These are phyloP conservation scores for Melaleuca alternifolia DNA, from an alignment of 345 rosid species.

Conservation along the genomic window DNA sequence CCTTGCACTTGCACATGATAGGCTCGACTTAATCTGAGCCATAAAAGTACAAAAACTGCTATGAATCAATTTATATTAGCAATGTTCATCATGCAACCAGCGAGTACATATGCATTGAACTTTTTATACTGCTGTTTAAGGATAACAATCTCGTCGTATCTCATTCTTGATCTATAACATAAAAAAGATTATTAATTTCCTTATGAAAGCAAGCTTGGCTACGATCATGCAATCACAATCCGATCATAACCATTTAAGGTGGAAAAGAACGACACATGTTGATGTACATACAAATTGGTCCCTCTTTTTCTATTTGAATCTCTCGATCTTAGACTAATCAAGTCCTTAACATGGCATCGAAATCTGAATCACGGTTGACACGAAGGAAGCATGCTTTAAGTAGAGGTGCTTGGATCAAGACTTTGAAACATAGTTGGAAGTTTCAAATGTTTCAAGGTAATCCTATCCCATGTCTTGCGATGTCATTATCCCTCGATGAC, in stretches of 20 bases:
- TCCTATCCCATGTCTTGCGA: no score
- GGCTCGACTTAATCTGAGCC: background rate
- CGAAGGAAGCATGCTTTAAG: background rate
- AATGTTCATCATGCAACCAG: fast-evolving
- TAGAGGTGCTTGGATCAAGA: background rate
- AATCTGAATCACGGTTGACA: background rate
- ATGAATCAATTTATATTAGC: background rate
- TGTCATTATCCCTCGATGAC: background rate
- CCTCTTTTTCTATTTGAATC: background rate
- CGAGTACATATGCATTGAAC: background rate
- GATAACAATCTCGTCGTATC: background rate
- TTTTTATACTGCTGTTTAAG: background rate
- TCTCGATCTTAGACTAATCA: background rate
- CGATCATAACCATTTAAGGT: background rate
- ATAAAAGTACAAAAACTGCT: background rate
- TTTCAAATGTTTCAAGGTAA: background rate
- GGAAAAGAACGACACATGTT: background rate
- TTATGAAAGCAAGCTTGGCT: background rate
- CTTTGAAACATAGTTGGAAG: background rate
- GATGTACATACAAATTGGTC: background rate
- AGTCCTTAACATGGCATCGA: background rate
- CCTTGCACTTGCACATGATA: background rate
- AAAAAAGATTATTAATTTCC: background rate
- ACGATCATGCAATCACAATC: background rate
- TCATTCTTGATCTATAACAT: background rate